These are phyloP conservation scores for Colletotrichum orchidophilum DNA, from an alignment of 2,329 filamentous ascomycete genomes.

Conservation along the genomic window DNA sequence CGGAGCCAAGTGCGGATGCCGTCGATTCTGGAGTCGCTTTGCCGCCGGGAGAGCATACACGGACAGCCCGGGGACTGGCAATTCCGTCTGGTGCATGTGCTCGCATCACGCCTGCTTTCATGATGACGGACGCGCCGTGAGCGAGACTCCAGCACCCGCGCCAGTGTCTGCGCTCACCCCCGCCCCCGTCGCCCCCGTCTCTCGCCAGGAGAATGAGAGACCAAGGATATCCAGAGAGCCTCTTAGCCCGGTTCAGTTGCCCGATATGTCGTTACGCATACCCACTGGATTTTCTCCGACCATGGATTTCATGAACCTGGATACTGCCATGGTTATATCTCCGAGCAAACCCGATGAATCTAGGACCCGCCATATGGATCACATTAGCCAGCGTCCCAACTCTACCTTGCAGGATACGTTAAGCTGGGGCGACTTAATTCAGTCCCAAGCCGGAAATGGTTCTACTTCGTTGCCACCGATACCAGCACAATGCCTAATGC, in stretches of 20 bases:
- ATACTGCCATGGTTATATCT: constrained; percentile 47
- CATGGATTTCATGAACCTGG: constrained; percentile 53
- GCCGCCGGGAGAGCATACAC: constrained; percentile 44
- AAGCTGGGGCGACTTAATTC: constrained; percentile 57
- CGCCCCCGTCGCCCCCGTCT: constrained; percentile 37
- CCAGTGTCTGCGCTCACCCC: constrained; percentile 2
- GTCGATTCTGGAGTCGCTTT: constrained; percentile 66
- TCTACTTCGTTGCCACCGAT: constrained; percentile 53
- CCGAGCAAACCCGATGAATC: constrained; percentile 42
- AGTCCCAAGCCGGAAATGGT: constrained; percentile 47
- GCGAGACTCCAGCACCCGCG: constrained; percentile 37
- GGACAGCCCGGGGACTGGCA: constrained; percentile 46
- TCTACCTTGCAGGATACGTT: constrained; percentile 65
- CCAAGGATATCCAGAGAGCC: constrained; percentile 59
- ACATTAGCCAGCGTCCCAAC: constrained; percentile 43
- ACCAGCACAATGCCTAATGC: constrained; percentile 59
- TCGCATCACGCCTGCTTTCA: constrained; percentile 71
- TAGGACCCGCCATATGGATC: constrained; percentile 35
- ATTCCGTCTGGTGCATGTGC: constrained; percentile 68
- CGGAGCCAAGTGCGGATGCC: constrained; percentile 66
- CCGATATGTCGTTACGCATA: constrained; percentile 55
- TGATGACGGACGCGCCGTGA: constrained; percentile 53
- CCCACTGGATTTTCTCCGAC: constrained; percentile 47
- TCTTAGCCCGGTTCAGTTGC: constrained; percentile 59
- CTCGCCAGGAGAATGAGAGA: constrained; percentile 63